Evolutionary conservation across 2,329 filamentous ascomycete genomes (phyloP), one percentile per base, ranked within the genome.

Genomic region (Taxawa tesnikishii): DNA sequence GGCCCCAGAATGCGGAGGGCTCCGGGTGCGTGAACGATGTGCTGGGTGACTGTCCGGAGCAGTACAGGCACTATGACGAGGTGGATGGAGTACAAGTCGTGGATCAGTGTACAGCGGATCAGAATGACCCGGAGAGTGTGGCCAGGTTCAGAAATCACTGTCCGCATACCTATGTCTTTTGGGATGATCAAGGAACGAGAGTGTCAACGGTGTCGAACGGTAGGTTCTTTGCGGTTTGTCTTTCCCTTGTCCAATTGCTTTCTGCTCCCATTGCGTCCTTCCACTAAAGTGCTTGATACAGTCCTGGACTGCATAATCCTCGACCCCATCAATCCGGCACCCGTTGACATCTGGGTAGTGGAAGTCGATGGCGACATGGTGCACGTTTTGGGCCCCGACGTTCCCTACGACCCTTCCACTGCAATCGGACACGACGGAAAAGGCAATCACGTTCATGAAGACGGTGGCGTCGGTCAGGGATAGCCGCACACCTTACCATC

Each of bases 11-110:
- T 26, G 11, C n/a, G 4, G 16, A 7, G 3, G 34, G 34, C 16
- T 17, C 27, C 18, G 34, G 34, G 10, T 37, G 34, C 15, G 16
- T 23, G 5, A 15, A 25, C 6, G 34, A 37, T 15, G 11, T 37
- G 12, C 30, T 37, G 9, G 23, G 23, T 3, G 13, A n/a, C 8
- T 37, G 34, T 14, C 34, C 34, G 5, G 15, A 23, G 11, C 14
- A 33, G 12, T 15, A 29, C 13, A 32, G 26, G 11, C 30, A 33
- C 12, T 17, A 15, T 8, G 6, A 37, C 14, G 10, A 28, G 8
- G 8, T 8, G 19, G 19, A n/a, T 8, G n/a, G n/a, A n/a, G n/a
- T n/a, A n/a, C n/a, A n/a, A n/a, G n/a, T 8, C 8, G 19, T 23
- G n/a, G 19, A 23, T 23, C 19, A 23, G 19, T 23, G 19, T 23